Evolutionary conservation across 1,139 yeast genomes (phyloP).

Genomic region (Fermentozyma sake): DNA sequence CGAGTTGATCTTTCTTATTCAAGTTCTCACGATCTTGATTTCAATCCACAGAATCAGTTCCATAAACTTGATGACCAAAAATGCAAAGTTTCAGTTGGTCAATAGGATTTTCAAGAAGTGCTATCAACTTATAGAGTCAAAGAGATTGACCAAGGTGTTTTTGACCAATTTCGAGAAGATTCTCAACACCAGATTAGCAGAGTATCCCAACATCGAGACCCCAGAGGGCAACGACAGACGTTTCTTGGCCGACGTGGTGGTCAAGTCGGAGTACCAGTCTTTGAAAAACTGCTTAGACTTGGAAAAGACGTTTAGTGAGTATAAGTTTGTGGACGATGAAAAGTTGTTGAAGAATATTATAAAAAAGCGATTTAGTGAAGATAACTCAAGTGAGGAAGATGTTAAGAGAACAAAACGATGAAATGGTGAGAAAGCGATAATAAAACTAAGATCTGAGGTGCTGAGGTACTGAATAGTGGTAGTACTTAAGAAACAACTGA

Average conservation of each 20-base stretch:
- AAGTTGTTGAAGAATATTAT: conserved; percentile 53
- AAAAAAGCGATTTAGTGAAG: conserved; percentile 43
- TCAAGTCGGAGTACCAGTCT: conserved; percentile 51
- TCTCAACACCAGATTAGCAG: conserved; percentile 27
- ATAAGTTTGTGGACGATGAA: conserved; percentile 48
- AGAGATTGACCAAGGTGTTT: conserved; percentile 35
- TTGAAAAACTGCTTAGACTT: conserved; percentile 37
- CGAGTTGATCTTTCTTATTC: conserved; percentile 52
- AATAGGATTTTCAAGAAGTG: conserved; percentile 44
- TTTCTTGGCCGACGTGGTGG: conserved; percentile 49
- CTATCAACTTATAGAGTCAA: conserved; percentile 41
- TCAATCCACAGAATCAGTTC: no score
- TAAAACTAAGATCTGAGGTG: no score
- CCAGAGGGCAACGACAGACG: conserved; percentile 17
- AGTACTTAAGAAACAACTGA: no score
- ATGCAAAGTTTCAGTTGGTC: conserved; percentile 31
- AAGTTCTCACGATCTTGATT: conserved; percentile 43
- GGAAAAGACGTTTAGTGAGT: conserved; percentile 27
- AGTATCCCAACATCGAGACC: conserved; percentile 37
- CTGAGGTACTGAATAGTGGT: no score
- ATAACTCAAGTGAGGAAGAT: no score
- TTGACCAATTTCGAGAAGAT: conserved; percentile 27
- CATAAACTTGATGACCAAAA: conserved; percentile 19
- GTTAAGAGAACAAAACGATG: no score
- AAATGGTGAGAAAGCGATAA: no score